phyloP scores from a whole-genome alignment of 352 stramenopile species.

The Globisporangium cystogenes region DNA sequence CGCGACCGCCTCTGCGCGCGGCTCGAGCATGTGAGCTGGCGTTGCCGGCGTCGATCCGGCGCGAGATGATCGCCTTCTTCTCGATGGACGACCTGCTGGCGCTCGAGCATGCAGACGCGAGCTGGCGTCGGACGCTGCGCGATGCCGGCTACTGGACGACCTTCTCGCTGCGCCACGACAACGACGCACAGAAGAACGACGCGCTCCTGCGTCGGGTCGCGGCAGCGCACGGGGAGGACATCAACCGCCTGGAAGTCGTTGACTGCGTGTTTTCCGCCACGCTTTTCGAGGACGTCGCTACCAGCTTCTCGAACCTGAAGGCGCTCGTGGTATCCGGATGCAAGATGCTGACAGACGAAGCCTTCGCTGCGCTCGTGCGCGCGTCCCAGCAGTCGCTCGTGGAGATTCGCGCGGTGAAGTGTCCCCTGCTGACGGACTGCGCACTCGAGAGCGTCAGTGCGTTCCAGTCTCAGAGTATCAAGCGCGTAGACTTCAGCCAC shows the following conservation, averaged over 20 bases:
- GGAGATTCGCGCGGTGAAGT: constrained; percentile 47
- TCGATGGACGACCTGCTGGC: constrained; percentile 41
- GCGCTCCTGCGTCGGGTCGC: constrained; percentile 24
- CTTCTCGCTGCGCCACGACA: constrained; percentile 28
- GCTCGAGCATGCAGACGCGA: constrained; percentile 34
- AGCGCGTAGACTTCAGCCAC: constrained; percentile 53
- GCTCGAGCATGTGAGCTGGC: constrained; percentile 1
- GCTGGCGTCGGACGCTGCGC: constrained; percentile 29
- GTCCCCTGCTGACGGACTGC: constrained; percentile 40
- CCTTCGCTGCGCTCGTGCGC: constrained; percentile 30
- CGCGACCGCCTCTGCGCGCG: neutral
- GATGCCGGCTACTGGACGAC: constrained; percentile 24
- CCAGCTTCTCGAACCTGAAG: constrained; percentile 25
- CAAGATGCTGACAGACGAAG: constrained; percentile 39
- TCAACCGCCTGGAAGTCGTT: constrained; percentile 34
- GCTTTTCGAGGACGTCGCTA: constrained; percentile 24
- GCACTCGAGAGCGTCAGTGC: constrained; percentile 19
- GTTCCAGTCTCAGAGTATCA: constrained; percentile 27
- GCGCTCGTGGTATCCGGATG: constrained; percentile 51
- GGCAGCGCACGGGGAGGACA: constrained; percentile 27
- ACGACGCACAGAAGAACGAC: constrained; percentile 20
- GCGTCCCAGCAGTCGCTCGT: constrained; percentile 27
- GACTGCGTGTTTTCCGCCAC: constrained; percentile 37
- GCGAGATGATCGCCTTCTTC: constrained; percentile 45
- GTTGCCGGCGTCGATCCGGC: constrained; percentile 23